These are phyloP conservation scores for Aspergillus panamensis DNA, from an alignment of 495 filamentous ascomycete genomes.

Conservation along the genomic window DNA sequence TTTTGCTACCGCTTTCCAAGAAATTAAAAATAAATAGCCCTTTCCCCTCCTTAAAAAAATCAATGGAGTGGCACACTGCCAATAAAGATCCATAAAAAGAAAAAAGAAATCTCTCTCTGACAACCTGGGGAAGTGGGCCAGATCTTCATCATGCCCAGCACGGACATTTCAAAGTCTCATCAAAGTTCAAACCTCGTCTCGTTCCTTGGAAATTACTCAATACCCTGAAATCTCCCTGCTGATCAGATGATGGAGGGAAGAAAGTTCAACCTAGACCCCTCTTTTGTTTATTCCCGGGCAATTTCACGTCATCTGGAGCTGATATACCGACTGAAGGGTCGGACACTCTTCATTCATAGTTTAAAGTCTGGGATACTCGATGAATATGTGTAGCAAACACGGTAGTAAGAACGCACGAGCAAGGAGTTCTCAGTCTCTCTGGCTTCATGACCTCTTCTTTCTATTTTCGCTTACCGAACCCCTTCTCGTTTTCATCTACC, in stretches of 20 bases:
- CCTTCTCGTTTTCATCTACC: neutral
- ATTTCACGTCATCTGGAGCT: neutral
- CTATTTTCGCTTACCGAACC: neutral
- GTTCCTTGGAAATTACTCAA: neutral
- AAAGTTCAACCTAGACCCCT: neutral
- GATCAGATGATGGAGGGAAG: constrained; percentile 8
- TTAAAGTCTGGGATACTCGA: no score
- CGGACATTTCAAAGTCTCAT: constrained; percentile 29
- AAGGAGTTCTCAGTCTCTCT: neutral
- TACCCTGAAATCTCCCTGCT: neutral
- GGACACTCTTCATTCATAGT: no score
- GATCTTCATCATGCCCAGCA: constrained; percentile 37
- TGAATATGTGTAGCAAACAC: no score
- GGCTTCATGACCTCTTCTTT: neutral
- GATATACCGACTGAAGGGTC: no score
- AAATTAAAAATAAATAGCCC: neutral
- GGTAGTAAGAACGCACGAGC: neutral
- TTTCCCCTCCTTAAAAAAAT: neutral
- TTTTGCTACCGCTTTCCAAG: neutral
- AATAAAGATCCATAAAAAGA: constrained; percentile 4
- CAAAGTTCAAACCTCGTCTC: neutral
- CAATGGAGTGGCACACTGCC: neutral
- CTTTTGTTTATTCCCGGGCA: neutral
- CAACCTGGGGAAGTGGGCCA: constrained; percentile 48
- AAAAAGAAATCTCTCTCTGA: constrained; percentile 14